These are phyloP conservation scores for Fusarium sp. DNA, from an alignment of 2,329 filamentous ascomycete genomes.

Conservation along the genomic window DNA sequence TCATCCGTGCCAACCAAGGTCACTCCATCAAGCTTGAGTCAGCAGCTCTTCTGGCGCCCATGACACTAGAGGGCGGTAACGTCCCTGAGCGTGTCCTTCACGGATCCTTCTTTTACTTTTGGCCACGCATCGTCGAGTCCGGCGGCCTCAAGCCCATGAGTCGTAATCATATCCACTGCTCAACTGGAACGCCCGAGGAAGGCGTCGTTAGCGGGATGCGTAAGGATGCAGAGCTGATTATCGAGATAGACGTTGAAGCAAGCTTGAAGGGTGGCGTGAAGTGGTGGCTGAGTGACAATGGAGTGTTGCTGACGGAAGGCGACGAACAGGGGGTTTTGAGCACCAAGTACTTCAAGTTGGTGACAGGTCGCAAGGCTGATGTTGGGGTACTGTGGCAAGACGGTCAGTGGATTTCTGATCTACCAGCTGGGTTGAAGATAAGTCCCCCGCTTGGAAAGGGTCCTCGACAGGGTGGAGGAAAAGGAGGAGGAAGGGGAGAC, in stretches of 20 bases:
- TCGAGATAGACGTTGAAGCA: slow-evolving; percentile 76
- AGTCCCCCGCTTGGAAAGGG: slow-evolving; percentile 59
- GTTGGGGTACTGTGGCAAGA: slow-evolving; percentile 74
- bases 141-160: slow-evolving; percentile 85
- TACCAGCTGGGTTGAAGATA: slow-evolving; percentile 67
- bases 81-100: slow-evolving; percentile 78
- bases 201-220: slow-evolving; percentile 83
- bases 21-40: slow-evolving; percentile 82
- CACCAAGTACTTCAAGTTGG: slow-evolving; percentile 73
- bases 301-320: slow-evolving; percentile 73
- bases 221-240: slow-evolving; percentile 75
- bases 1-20: slow-evolving; percentile 95
- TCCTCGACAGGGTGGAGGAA: slow-evolving; percentile 51
- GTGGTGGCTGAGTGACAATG: slow-evolving; percentile 85
- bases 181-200: slow-evolving; percentile 70
- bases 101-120: slow-evolving; percentile 86
- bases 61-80: slow-evolving; percentile 66
- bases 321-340: slow-evolving; percentile 68
- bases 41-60: slow-evolving; percentile 73
- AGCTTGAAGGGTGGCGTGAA: slow-evolving; percentile 70
- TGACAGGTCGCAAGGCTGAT: slow-evolving; percentile 67
- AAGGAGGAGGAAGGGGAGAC: slow-evolving; percentile 44
- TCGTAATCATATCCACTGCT: slow-evolving; percentile 90
- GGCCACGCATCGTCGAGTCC: slow-evolving; percentile 74
- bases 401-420: slow-evolving; percentile 70